phyloP scores from a whole-genome alignment of 2,329 filamentous ascomycete species.

The Nemania abortiva region DNA sequence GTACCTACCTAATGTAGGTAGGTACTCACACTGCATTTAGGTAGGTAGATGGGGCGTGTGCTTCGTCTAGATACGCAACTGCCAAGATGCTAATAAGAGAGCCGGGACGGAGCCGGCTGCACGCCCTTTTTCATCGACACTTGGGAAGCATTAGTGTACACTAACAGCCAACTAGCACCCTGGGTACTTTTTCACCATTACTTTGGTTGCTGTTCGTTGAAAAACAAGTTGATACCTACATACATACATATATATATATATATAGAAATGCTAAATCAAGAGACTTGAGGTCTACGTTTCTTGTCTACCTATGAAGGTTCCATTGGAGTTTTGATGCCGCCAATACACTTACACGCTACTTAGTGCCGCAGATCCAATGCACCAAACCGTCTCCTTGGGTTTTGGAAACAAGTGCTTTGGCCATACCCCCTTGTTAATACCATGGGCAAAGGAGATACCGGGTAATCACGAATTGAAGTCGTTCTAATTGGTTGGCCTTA shows the following conservation, averaged over 20 bases:
- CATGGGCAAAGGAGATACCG: neutral
- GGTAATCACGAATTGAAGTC: neutral
- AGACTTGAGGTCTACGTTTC: constrained; percentile 6
- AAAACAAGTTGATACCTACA: too few relatives aligned
- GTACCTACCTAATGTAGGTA: neutral
- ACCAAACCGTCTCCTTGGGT: constrained; percentile 10
- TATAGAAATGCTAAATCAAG: neutral
- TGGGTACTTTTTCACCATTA: too few relatives aligned
- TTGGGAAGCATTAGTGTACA: neutral
- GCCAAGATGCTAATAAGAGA: too few relatives aligned
- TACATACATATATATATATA: neutral
- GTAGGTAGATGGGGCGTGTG: too few relatives aligned
- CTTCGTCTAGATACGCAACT: too few relatives aligned
- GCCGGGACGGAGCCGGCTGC: too few relatives aligned
- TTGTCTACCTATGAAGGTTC: constrained; percentile 13
- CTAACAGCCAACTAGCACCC: neutral
- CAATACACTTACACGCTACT: constrained; percentile 14
- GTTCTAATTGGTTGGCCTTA: constrained; percentile 27
- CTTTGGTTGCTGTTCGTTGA: too few relatives aligned
- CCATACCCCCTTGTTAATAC: neutral
- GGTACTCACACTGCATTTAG: too few relatives aligned
- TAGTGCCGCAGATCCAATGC: neutral
- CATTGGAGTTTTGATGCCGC: constrained; percentile 14
- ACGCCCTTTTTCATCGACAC: neutral
- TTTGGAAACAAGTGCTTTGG: neutral